Evolutionary conservation across 495 filamentous ascomycete genomes (phyloP).

Genomic region (Aspergillus indologenus): DNA sequence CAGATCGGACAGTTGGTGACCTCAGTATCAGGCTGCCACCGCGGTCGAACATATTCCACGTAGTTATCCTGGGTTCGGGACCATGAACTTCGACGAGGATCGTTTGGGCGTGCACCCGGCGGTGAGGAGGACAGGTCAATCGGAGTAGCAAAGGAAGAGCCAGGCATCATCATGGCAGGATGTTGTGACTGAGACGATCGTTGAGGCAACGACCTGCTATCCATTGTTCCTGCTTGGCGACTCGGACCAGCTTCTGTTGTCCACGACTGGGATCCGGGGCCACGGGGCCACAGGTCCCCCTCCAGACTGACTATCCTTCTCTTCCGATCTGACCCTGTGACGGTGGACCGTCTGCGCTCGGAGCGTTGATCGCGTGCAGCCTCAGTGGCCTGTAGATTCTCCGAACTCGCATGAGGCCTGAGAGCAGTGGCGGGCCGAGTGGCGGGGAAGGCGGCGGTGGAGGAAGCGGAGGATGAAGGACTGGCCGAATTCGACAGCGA

Average conservation of each 20-base stretch:
- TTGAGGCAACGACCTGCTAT: slow-evolving; percentile 24
- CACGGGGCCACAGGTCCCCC: slow-evolving; percentile 24
- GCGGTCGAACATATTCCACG: slow-evolving; percentile 51
- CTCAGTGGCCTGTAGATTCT: slow-evolving; percentile 17
- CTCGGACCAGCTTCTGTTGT: slow-evolving; percentile 15
- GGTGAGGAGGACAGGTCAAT: slow-evolving; percentile 40
- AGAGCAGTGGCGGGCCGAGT: slow-evolving; percentile 6
- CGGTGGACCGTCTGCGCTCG: slow-evolving; percentile 22
- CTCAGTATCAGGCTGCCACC: slow-evolving; percentile 84
- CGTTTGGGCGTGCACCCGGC: slow-evolving; percentile 6
- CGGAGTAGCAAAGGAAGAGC: slow-evolving; percentile 34
- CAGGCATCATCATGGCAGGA: slow-evolving; percentile 15
- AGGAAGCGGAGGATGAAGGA: slow-evolving; percentile 15
- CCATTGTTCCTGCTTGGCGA: slow-evolving; percentile 14
- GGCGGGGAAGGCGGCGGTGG: slow-evolving; percentile 9
- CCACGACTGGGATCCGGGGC: slow-evolving; percentile 14
- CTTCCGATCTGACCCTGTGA: slow-evolving; percentile 37
- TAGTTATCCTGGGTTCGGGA: slow-evolving; percentile 15
- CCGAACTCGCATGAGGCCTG: slow-evolving; percentile 20
- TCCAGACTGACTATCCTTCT: slow-evolving; percentile 34
- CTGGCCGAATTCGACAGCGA: slow-evolving; percentile 22
- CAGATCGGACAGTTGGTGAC: slow-evolving; percentile 83
- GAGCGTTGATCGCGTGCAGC: slow-evolving; percentile 20
- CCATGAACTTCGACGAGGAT: slow-evolving; percentile 13
- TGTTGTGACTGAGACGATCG: slow-evolving; percentile 21